These are phyloP conservation scores for Candida sithepensis DNA, from an alignment of 805 yeast genomes.

Conservation along the genomic window DNA sequence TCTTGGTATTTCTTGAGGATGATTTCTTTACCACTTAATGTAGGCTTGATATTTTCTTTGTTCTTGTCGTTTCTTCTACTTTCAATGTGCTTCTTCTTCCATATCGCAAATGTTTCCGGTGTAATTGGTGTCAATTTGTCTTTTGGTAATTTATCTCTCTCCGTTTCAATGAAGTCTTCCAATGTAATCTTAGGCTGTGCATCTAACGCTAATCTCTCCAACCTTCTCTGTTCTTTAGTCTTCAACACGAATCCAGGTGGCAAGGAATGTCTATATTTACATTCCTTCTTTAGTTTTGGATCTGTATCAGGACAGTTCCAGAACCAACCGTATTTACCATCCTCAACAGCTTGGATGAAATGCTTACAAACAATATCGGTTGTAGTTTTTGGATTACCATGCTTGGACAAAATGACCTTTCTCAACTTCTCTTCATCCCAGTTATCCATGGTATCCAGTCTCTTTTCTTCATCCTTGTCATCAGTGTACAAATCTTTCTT, in stretches of 20 bases:
- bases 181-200: slow-evolving; percentile 85
- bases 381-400: slow-evolving; percentile 90
- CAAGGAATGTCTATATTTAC: slow-evolving; percentile 92
- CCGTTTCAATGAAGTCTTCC: slow-evolving; percentile 94
- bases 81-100: slow-evolving; percentile 73
- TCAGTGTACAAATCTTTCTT: slow-evolving; percentile 94
- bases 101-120: slow-evolving; percentile 67
- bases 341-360: slow-evolving; percentile 96
- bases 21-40: slow-evolving; percentile 65
- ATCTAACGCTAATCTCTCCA: slow-evolving; percentile 82
- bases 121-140: slow-evolving; percentile 83
- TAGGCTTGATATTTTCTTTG: slow-evolving; percentile 41
- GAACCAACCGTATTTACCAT: slow-evolving; percentile 98
- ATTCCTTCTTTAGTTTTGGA: slow-evolving; percentile 45
- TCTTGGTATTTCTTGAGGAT: slow-evolving; percentile 57
- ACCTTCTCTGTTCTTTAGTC: slow-evolving; percentile 91
- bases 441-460: slow-evolving; percentile 81
- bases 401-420: slow-evolving; percentile 82
- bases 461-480: slow-evolving; percentile 50
- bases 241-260: slow-evolving; percentile 97
- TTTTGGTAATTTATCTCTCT: slow-evolving; percentile 78
- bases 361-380: slow-evolving; percentile 92
- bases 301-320: slow-evolving; percentile 98
- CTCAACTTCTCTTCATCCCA: slow-evolving; percentile 98
- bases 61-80: slow-evolving; percentile 50